Base-by-base conservation (phyloP, 2,329 filamentous ascomycete genomes). In the Xylogone sp. region DNA sequence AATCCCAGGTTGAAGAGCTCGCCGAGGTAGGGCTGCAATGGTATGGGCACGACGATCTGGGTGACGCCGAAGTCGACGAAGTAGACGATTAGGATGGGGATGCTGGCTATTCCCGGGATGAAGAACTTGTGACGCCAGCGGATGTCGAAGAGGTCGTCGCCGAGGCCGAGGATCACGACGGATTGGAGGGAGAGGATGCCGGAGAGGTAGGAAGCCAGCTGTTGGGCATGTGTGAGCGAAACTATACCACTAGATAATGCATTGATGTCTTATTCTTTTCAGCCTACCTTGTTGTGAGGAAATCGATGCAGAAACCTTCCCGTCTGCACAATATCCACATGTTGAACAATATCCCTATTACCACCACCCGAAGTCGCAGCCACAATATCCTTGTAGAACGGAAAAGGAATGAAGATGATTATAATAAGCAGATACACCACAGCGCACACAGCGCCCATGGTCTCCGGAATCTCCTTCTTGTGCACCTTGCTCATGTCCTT, bases 41-140 rank as follows among this genome's bases (percentile, higher is more conserved):
- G 87, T 24, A 90, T 81, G 5, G 94, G 94, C 7, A 99, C 86
- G 42, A 97, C 91, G 65, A 99, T 89, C 51, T 92, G 90, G 12
- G 94, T 99, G 56, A 99, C 93, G 58, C 91, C 93, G 69, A 97
- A 99, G 72, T 97, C 93, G 69, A 97, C 91, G 74, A 96, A 96
- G 78, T 99, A 99, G 62, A 99, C 88, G 56, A 96, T 89, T 10
- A 99, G 84, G 71, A 97, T 87, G 16, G 94, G 94, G 54, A 97
- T 90, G 45, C 90, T 87, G 52, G 92, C 92, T 62, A 99, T 88
- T 53, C 90, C 94, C 5, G 94, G 94, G 62, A 99, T 97, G 75
- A 97, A 88, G 72, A 97, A 91, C 75, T 99, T 99, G 79, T 99
- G 93, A 49, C 94, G 87, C 94, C 94, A 99, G 66, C 94, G 84